phyloP scores from a whole-genome alignment of 163 green algal genomes.

The Chloroidium sp. region DNA sequence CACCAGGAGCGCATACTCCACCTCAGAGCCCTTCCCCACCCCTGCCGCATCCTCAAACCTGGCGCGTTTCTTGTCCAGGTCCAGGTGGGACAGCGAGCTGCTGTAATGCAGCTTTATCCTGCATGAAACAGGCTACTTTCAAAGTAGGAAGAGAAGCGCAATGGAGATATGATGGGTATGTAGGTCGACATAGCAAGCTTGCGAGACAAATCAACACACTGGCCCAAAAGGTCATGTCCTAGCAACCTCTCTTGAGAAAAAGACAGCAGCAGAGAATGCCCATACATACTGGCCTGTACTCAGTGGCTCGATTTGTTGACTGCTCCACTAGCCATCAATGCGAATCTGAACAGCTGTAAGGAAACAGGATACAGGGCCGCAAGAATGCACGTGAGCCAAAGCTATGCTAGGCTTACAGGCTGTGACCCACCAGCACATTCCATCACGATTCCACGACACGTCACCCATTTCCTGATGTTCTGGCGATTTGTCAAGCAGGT shows the following conservation, averaged over 20 bases:
- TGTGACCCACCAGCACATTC: too few relatives aligned
- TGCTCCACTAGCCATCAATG: too few relatives aligned
- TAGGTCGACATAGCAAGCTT: neutral
- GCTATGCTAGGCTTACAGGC: neutral
- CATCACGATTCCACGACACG: too few relatives aligned
- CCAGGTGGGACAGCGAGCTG: neutral
- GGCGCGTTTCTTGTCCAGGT: neutral
- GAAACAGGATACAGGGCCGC: too few relatives aligned
- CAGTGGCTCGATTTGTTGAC: too few relatives aligned
- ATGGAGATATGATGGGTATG: neutral
- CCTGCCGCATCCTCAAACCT: neutral
- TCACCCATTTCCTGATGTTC: too few relatives aligned
- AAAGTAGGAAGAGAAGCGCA: neutral
- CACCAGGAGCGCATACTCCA: slow-evolving; percentile 8
- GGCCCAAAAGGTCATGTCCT: neutral
- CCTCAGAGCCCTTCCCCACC: neutral
- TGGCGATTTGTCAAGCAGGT: neutral
- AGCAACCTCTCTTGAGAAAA: slow-evolving; percentile 1
- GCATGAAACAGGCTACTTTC: neutral
- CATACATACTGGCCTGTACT: neutral
- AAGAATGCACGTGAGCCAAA: neutral
- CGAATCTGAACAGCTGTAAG: too few relatives aligned
- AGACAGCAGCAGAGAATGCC: neutral
- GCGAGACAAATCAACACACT: neutral
- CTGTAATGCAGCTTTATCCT: neutral